phyloP scores from a whole-genome alignment of 1,284 basidiomycete species.

The Ceratobasidium sp. region DNA sequence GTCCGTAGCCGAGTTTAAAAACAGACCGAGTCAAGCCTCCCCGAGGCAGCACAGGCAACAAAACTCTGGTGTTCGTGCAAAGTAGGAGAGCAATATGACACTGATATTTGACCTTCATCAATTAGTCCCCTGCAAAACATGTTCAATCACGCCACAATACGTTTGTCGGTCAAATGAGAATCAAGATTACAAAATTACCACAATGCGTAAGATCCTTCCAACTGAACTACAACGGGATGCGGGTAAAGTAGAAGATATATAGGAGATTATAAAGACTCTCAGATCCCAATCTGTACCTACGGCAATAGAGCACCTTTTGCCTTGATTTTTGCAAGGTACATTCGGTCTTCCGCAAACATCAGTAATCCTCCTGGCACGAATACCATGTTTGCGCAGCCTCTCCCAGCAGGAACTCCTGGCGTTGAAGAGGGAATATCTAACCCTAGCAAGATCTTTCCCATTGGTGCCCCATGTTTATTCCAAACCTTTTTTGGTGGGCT shows the following conservation, averaged over 20 bases:
- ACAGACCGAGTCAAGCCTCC: no score
- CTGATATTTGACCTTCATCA: no score
- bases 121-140: no score
- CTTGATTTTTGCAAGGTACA: conserved; percentile 73
- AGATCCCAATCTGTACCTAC: not conserved
- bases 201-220: not conserved
- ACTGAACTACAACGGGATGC: not conserved
- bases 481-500: conserved; percentile 66
- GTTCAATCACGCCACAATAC: not conserved
- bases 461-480: conserved; percentile 71
- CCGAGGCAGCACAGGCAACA: no score
- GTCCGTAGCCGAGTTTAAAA: no score
- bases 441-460: conserved; percentile 82
- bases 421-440: conserved; percentile 1
- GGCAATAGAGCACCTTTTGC: conserved; percentile 52
- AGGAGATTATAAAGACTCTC: not conserved
- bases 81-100: no score
- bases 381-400: conserved; percentile 72
- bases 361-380: conserved; percentile 77
- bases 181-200: not conserved
- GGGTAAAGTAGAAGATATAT: not conserved
- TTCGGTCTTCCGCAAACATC: conserved; percentile 75
- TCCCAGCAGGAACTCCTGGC: conserved; percentile 46
- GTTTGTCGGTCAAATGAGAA: not conserved
- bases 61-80: no score